Evolutionary conservation across 257 asterid genomes (phyloP).

Genomic region (Anisodus acutangulus): DNA sequence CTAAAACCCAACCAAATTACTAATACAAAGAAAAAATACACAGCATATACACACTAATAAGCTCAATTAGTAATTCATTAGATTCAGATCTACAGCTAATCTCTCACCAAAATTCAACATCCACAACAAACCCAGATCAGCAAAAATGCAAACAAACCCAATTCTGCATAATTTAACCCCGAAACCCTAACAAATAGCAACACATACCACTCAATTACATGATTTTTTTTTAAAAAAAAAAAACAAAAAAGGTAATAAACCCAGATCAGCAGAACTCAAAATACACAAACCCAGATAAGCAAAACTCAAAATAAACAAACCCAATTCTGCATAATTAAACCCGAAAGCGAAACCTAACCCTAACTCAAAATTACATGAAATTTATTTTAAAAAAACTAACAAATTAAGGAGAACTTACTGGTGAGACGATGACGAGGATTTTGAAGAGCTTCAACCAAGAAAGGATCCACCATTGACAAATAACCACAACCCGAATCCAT

Average conservation of each 20-base stretch:
- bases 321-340: too few relatives aligned
- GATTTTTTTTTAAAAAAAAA: not conserved
- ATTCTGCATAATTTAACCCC: not conserved
- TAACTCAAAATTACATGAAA: too few relatives aligned
- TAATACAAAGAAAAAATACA: not conserved
- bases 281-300: not conserved
- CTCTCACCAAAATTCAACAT: not conserved
- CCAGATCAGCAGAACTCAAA: not conserved
- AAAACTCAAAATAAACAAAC: not conserved
- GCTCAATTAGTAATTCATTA: not conserved
- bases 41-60: not conserved
- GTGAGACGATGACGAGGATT: constrained; percentile 98
- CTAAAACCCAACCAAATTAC: not conserved
- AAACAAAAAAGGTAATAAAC: not conserved
- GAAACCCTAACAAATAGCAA: not conserved
- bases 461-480: constrained; percentile 81
- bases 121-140: constrained; percentile 17
- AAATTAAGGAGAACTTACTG: constrained; percentile 48
- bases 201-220: not conserved
- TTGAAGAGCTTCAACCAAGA: constrained; percentile 96
- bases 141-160: not conserved
- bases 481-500: constrained; percentile 54
- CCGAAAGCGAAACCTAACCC: too few relatives aligned
- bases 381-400: too few relatives aligned
- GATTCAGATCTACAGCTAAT: constrained; percentile 34